Evolutionary conservation across 495 filamentous ascomycete genomes (phyloP), one percentile per base, ranked within the genome.

Genomic region (Penicillium samsonianum): DNA sequence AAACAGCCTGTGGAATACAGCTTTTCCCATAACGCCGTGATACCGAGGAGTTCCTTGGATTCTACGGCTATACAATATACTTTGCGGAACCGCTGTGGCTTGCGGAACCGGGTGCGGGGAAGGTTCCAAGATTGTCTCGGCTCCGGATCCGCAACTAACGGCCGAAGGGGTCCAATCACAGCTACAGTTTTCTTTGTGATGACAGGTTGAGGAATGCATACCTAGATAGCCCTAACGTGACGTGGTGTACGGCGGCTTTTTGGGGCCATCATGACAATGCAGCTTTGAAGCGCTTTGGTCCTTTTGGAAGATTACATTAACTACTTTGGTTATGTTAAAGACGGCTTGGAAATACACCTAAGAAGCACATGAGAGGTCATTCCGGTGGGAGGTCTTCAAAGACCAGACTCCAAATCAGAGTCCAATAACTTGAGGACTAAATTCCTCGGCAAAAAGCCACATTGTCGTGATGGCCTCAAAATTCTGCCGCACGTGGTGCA

Each of bases 51-150:
- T 35, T 25, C 33, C 11, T 11, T 38, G 0, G 12, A 6, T 38
- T 50, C 17, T 23, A n/a, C 0, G 20, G 47, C 23, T 16, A 5
- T 16, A 5, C 31, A 20, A 22, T 31, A 2, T 4, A 50, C 14
- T 9, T 26, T 26, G 49, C 49, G 35, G 49, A 41, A 41, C 49
- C 31, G 31, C 49, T 26, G 23, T 26, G 43, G 49, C 41, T 52
- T 38, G 49, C 33, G 31, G 35, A 30, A 16, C 22, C 22, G 41
- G 12, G 23, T 26, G 42, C 45, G 46, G 46, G 46, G 28, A 30
- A 33, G 28, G 1, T 16, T 5, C 8, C 33, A 33, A 33, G 26
- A 4, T 33, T 20, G 28, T 37, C 17, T 17, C 48, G 17, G 20
- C 20, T 25, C 48, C 47, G 47, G 30, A 42, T 23, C 37, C 49